phyloP scores from a whole-genome alignment of 1,284 basidiomycete species.

The Flammula alnicola region DNA sequence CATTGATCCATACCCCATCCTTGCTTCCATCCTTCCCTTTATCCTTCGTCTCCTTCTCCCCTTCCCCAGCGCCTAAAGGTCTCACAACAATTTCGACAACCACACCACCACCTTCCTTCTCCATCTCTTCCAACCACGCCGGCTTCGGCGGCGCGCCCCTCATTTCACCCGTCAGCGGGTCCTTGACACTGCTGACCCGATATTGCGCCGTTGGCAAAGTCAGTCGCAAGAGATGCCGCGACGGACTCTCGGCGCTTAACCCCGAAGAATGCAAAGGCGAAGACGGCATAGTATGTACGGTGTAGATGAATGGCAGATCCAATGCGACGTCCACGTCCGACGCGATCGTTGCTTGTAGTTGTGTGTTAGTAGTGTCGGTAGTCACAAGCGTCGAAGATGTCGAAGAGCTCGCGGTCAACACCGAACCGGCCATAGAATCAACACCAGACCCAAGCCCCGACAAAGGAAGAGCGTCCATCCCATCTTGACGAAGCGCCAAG shows the following conservation, averaged over 20 bases:
- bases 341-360: not conserved
- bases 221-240: constrained; percentile 76
- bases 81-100: constrained; percentile 63
- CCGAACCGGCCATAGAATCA: not conserved
- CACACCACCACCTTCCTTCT: constrained; percentile 64
- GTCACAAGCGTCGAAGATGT: constrained; percentile 1
- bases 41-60: constrained; percentile 26
- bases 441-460: constrained; percentile 6
- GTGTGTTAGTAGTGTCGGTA: not conserved
- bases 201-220: constrained; percentile 84
- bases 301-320: constrained; percentile 55
- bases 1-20: constrained; percentile 57
- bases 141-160: constrained; percentile 70
- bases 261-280: constrained; percentile 82
- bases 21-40: too few species aligned
- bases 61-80: constrained; percentile 34
- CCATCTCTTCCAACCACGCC: constrained; percentile 73
- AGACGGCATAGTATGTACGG: constrained; percentile 72
- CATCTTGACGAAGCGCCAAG: constrained; percentile 1
- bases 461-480: constrained; percentile 4
- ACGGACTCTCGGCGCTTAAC: constrained; percentile 56
- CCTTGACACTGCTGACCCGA: constrained; percentile 71
- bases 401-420: not conserved
- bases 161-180: constrained; percentile 80
- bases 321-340: not conserved